Base-by-base conservation (phyloP, 257 asterid species). In the Orobanche coerulescens region DNA sequence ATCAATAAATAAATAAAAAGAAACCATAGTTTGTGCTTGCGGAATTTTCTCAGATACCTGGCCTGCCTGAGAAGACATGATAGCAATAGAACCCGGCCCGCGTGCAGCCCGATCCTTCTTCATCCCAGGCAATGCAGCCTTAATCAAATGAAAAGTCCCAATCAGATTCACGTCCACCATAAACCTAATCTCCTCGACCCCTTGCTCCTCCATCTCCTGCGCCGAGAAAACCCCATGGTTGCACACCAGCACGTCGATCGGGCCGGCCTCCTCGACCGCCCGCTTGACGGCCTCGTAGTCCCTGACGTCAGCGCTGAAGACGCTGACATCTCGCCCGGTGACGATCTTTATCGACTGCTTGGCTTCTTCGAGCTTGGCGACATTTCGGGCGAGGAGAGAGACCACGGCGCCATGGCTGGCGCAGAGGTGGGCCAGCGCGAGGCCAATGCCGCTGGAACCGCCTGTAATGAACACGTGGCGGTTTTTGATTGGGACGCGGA, bases 11-110 rank as follows among this genome's bases (percentile, higher is more conserved):
- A 36, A 39, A 58, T 11, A 22, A 39, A 0, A 7, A 36, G 40
- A 57, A 18, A 6, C 40, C 25, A 31, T n/a, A 36, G 22, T 53
- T 7, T 13, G 6, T 36, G 14, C 26, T 34, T 6, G 39, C 1
- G 8, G 10, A 7, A 42, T 61, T 26, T 3, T 24, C 15, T 34
- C 15, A 12, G 4, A 31, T 60, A 87, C 91, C 91, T 87, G 95
- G 36, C 95, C 95, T 8, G 95, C 94, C 79, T 84, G 95, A 9
- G 94, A 84, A 6, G 94, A 87, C 88, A 87, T 80, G 36, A 87
- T 68, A 18, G 94, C 85, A n/a, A 87, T 87, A 3, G 88, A 87
- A 2, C 76, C 84, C 0, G 95, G 87, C 0, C 84, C 87, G 20
- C 79, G 61, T 2, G 18, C 81, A 13, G 47, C 39, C 39, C 92